Conservation (phyloP, 1,284 basidiomycete genomes). For the Jaminaea rosea region DNA sequence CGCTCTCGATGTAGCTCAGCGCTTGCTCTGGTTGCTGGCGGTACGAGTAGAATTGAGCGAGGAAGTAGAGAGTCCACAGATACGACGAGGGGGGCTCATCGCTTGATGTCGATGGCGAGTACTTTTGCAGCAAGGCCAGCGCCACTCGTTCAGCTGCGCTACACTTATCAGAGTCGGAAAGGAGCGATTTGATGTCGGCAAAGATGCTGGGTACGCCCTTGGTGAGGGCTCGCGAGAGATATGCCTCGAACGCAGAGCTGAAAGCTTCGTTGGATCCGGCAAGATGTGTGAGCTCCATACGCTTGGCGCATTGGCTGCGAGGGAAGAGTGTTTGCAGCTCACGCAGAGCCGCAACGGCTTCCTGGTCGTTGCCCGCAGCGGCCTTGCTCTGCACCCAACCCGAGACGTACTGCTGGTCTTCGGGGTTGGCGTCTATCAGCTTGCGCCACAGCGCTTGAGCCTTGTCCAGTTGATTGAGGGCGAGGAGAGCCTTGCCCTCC, state of each 20-base stretch:
- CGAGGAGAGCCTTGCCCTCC: background rate
- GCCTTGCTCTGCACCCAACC: constrained; percentile 7
- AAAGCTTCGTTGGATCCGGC: constrained; percentile 12
- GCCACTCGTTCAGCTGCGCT: constrained; percentile 64
- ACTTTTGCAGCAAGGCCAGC: constrained; percentile 22
- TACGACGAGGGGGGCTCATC: constrained; percentile 69
- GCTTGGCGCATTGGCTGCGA: constrained; percentile 28
- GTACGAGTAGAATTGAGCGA: constrained; percentile 77
- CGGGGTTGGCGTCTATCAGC: constrained; percentile 15
- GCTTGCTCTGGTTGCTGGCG: constrained; percentile 52
- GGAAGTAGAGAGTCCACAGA: constrained; percentile 90
- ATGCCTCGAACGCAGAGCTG: constrained; percentile 61
- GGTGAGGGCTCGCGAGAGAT: constrained; percentile 63
- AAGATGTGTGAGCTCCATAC: constrained; percentile 23
- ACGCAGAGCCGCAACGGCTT: constrained; percentile 12
- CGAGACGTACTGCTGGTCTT: constrained; percentile 51
- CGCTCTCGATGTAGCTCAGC: constrained; percentile 59
- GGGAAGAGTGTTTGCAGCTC: constrained; percentile 24
- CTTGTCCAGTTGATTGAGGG: background rate
- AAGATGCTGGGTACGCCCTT: constrained; percentile 92
- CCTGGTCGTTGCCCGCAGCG: background rate
- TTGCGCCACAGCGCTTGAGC: constrained; percentile 6
- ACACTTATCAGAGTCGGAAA: constrained; percentile 60
- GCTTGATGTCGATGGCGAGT: constrained; percentile 23
- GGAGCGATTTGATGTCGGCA: constrained; percentile 80